Evolutionary conservation across 768 basidiomycete genomes (phyloP).

Genomic region (Suillus discolor): DNA sequence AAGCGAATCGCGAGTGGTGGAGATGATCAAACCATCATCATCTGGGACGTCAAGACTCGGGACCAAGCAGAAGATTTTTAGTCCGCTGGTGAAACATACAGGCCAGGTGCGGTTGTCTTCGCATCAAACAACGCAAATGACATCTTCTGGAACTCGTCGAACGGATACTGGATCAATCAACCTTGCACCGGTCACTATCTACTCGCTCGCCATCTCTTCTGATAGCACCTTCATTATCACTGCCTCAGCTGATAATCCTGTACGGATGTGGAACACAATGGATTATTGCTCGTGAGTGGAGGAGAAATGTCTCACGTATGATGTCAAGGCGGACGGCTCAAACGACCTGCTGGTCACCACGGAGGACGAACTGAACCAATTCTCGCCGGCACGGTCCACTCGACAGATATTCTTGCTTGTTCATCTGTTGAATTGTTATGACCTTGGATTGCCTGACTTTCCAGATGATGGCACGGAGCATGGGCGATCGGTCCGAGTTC

Average conservation of each 20-base stretch:
- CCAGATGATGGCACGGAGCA: background rate
- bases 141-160: background rate
- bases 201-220: background rate
- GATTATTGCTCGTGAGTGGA: background rate
- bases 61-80: background rate
- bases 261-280: background rate
- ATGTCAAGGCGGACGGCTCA: background rate
- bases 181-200: background rate
- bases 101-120: background rate
- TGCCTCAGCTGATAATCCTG: background rate
- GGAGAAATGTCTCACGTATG: background rate
- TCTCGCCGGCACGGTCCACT: background rate
- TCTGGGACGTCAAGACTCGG: background rate
- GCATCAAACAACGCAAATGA: background rate
- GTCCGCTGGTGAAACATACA: background rate
- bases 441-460: background rate
- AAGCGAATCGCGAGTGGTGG: constrained; percentile 12
- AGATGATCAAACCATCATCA: constrained; percentile 10
- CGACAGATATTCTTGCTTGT: background rate
- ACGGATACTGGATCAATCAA: background rate
- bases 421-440: too few species aligned
- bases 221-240: background rate
- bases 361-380: background rate
- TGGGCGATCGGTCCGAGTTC: background rate
- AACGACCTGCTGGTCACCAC: background rate